phyloP scores from a whole-genome alignment of 1,284 basidiomycete genomes.

The Irpex sp. region DNA sequence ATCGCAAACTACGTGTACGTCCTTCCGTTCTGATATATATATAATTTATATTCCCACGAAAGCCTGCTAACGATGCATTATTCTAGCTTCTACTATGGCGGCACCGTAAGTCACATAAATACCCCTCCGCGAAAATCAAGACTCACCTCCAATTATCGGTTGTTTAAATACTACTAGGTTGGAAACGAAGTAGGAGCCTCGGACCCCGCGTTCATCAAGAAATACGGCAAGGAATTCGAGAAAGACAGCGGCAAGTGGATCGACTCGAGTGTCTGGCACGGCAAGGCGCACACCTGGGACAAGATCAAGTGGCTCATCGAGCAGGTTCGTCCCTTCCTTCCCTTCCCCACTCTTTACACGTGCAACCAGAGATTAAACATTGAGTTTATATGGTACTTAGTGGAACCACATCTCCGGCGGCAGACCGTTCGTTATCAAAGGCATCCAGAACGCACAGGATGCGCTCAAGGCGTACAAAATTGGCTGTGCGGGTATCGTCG shows the following conservation, averaged over 20 bases:
- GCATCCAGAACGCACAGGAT: slow-evolving; percentile 59
- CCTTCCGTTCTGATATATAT: too few relatives aligned
- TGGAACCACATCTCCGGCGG: slow-evolving; percentile 64
- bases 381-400: slow-evolving; percentile 30
- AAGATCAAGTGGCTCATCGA: slow-evolving; percentile 59
- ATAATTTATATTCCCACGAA: too few relatives aligned
- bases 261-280: slow-evolving; percentile 63
- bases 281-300: slow-evolving; percentile 65
- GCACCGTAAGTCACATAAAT: slow-evolving; percentile 25
- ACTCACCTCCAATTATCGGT: not conserved
- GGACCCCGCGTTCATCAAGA: slow-evolving; percentile 64
- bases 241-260: slow-evolving; percentile 62
- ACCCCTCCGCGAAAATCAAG: too few relatives aligned
- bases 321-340: slow-evolving; percentile 35
- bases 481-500: slow-evolving; percentile 69
- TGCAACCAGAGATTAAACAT: not conserved
- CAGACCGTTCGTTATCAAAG: slow-evolving; percentile 67
- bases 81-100: slow-evolving; percentile 49
- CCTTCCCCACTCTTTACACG: too few relatives aligned
- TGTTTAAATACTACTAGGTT: slow-evolving; percentile 11
- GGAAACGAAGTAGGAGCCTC: slow-evolving; percentile 59
- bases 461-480: slow-evolving; percentile 56
- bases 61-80: not conserved
- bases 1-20: slow-evolving; percentile 58
- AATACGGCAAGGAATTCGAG: slow-evolving; percentile 52